Conservation (phyloP, 148 eudicot species). For the Vaccinium vitisidaea region DNA sequence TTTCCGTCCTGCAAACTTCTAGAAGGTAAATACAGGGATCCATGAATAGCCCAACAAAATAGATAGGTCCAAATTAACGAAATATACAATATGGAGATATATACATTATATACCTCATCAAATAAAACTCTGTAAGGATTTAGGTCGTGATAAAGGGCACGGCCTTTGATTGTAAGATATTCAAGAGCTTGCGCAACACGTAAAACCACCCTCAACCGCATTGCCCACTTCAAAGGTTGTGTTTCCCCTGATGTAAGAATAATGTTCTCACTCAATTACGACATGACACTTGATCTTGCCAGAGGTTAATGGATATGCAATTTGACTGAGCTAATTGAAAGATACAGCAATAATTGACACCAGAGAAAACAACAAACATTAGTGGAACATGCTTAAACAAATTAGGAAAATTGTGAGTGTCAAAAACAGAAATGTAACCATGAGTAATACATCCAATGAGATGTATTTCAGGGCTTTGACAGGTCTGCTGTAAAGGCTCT, state of each 20-base stretch:
- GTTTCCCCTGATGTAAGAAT: conserved; percentile 54
- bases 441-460: neutral
- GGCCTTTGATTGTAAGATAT: conserved; percentile 65
- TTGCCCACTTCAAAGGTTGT: conserved; percentile 77
- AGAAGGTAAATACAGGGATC: conserved; percentile 10
- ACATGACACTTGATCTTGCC: neutral
- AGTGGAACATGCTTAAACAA: neutral
- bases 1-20: conserved; percentile 52
- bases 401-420: neutral
- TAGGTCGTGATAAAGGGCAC: conserved; percentile 69
- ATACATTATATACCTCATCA: conserved; percentile 47
- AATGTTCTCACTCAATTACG: too few species aligned
- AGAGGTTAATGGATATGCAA: neutral
- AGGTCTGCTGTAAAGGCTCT: neutral
- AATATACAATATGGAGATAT: neutral
- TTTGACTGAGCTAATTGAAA: neutral
- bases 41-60: neutral
- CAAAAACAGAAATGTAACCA: neutral
- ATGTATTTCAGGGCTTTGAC: neutral
- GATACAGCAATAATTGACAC: neutral
- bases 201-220: conserved; percentile 67
- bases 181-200: conserved; percentile 68
- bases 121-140: conserved; percentile 68
- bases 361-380: neutral
- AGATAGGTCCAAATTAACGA: neutral